These are phyloP conservation scores for Eucalyptus erythrocorys DNA, from an alignment of 345 rosid species.

Conservation along the genomic window DNA sequence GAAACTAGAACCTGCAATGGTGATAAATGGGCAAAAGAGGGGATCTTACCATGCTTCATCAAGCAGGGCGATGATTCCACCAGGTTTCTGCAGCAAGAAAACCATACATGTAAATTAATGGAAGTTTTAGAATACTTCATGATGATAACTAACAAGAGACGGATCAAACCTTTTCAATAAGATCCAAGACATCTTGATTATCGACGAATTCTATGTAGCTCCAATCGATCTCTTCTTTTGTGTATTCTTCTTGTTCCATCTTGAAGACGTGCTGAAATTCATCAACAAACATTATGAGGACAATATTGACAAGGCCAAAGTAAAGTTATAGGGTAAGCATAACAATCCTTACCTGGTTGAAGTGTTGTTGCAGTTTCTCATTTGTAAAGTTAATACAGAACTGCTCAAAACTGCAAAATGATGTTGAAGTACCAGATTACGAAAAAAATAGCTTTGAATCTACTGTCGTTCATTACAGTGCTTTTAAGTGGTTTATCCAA, in stretches of 20 bases:
- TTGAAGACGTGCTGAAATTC: constrained; percentile 86
- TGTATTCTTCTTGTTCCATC: constrained; percentile 99
- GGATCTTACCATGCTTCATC: constrained; percentile 10
- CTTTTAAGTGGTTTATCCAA: not conserved
- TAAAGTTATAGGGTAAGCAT: not conserved
- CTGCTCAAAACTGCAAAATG: constrained; percentile 73
- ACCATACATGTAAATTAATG: not conserved
- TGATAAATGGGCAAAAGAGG: not conserved
- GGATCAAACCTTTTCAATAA: constrained; percentile 67
- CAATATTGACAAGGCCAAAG: not conserved
- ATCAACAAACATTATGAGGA: not conserved
- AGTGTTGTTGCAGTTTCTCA: constrained; percentile 97
- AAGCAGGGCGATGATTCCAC: constrained; percentile 8
- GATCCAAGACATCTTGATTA: constrained; percentile 94
- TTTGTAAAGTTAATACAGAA: constrained; percentile 94
- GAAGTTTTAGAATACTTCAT: not conserved
- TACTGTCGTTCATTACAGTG: not conserved
- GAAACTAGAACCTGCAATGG: not conserved
- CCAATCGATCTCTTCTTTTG: constrained; percentile 90
- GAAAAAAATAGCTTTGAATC: not conserved
- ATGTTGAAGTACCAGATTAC: not conserved
- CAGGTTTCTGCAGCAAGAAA: constrained; percentile 7
- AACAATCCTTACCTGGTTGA: constrained; percentile 60
- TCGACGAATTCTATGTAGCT: constrained; percentile 97
- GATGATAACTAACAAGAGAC: not conserved